A percentile compares a stretch with the other conserved stretches of the same genome.
Conservation (phyloP, 768 basidiomycete species). For the Pleurotus ostreatus region DNA sequence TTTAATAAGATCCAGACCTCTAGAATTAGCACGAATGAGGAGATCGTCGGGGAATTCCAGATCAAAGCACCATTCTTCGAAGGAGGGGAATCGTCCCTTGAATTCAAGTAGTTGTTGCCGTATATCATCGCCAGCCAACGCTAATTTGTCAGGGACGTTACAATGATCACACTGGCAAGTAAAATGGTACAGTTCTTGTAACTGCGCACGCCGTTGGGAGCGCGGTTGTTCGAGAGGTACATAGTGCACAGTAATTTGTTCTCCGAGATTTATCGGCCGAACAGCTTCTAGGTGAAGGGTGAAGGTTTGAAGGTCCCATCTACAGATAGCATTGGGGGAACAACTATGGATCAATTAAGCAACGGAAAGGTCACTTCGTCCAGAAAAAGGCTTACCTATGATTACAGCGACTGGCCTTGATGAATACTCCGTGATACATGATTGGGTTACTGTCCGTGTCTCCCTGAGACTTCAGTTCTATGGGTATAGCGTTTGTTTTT, state of each 20-base stretch:
- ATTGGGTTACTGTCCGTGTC: conserved; percentile 19
- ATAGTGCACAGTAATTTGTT: conserved; percentile 37
- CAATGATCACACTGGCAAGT: conserved; percentile 28
- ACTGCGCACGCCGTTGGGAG: conserved; percentile 15
- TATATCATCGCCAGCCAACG: conserved; percentile 22
- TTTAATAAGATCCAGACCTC: conserved; percentile 25
- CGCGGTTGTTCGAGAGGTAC: conserved; percentile 20
- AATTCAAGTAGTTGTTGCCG: conserved; percentile 23
- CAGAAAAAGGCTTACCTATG: conserved; percentile 30
- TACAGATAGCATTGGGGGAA: conserved; percentile 33
- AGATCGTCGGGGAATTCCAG: conserved; percentile 18
- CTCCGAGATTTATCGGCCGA: conserved; percentile 26
- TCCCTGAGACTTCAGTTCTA: conserved; percentile 24
- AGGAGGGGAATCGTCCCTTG: conserved; percentile 23
- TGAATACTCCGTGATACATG: conserved; percentile 31
- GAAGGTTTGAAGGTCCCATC: conserved; percentile 30
- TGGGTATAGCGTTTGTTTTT: conserved; percentile 27
- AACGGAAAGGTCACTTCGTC: background rate
- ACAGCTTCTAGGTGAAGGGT: conserved; percentile 29
- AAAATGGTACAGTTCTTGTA: conserved; percentile 25
- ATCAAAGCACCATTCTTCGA: conserved; percentile 31
- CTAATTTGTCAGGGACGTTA: conserved; percentile 10
- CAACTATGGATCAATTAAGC: conserved; percentile 22
- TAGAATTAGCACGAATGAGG: conserved; percentile 27
- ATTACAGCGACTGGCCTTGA: conserved; percentile 31